Conservation (phyloP, 805 yeast genomes). For the Saturnispora sanitii region DNA sequence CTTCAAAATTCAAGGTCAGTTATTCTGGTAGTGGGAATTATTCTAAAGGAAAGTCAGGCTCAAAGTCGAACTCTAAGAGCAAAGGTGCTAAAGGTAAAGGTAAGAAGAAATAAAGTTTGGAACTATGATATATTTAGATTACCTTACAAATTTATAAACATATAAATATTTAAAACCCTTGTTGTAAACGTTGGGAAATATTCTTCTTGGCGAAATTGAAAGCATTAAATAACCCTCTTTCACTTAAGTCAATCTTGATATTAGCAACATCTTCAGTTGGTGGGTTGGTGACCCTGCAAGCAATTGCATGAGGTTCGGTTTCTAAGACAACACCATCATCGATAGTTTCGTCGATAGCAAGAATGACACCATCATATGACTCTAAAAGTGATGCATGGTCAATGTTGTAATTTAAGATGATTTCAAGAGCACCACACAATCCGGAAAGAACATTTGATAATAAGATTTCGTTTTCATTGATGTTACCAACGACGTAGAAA, state of each 20-base stretch:
- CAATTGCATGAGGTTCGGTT: slow-evolving; percentile 77
- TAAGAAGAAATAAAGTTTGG: slow-evolving; percentile 18
- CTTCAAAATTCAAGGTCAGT: slow-evolving; percentile 57
- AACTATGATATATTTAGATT: not conserved
- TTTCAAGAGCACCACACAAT: slow-evolving; percentile 70
- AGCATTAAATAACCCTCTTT: slow-evolving; percentile 72
- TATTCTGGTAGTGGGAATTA: slow-evolving; percentile 38
- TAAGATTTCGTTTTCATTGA: slow-evolving; percentile 80
- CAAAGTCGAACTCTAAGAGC: slow-evolving; percentile 11
- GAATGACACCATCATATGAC: slow-evolving; percentile 73
- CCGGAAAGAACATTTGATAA: slow-evolving; percentile 69
- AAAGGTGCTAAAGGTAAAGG: slow-evolving; percentile 17
- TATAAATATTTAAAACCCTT: slow-evolving; percentile 24
- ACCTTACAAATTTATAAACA: not conserved
- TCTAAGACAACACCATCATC: slow-evolving; percentile 93
- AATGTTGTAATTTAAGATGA: slow-evolving; percentile 56
- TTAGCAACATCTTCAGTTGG: slow-evolving; percentile 59
- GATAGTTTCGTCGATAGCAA: slow-evolving; percentile 84
- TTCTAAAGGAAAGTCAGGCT: slow-evolving; percentile 5
- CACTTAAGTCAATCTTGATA: slow-evolving; percentile 55
- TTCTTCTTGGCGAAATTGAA: slow-evolving; percentile 82
- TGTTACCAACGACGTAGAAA: slow-evolving; percentile 58
- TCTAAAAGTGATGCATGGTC: slow-evolving; percentile 75
- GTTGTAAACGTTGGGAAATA: slow-evolving; percentile 31
- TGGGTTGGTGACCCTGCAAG: slow-evolving; percentile 83